Evolutionary conservation across 2,329 filamentous ascomycete genomes (phyloP).

Genomic region (Leptographium wingfieldii): DNA sequence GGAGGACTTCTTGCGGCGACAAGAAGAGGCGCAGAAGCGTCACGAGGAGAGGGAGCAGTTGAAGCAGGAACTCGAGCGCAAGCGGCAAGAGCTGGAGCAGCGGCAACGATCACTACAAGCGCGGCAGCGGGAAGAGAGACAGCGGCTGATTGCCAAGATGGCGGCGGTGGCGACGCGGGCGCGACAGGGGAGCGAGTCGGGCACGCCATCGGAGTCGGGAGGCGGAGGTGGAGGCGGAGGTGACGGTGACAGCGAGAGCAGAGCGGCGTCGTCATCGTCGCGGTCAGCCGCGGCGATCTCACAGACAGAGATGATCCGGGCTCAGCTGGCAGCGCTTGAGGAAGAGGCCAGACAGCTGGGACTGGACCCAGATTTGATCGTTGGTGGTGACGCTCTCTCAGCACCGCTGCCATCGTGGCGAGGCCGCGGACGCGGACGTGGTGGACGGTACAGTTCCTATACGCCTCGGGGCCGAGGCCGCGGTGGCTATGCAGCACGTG

Average conservation of each 20-base stretch:
- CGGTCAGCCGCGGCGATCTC: slow-evolving; percentile 16
- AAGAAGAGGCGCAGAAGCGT: slow-evolving; percentile 58
- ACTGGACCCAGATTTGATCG: slow-evolving; percentile 42
- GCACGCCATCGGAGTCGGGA: not conserved
- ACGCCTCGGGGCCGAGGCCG: slow-evolving; percentile 14
- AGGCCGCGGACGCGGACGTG: slow-evolving; percentile 3
- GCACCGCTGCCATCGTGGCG: slow-evolving; percentile 20
- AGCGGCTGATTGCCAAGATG: slow-evolving; percentile 48
- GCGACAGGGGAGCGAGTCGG: not conserved
- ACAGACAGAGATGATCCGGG: slow-evolving; percentile 53
- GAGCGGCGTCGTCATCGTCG: not conserved
- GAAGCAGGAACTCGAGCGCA: slow-evolving; percentile 48
- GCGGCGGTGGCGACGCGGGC: slow-evolving; percentile 23
- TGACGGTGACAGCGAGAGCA: too few relatives aligned
- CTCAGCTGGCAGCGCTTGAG: slow-evolving; percentile 59
- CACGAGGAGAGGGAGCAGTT: slow-evolving; percentile 54
- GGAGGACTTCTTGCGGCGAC: slow-evolving; percentile 54
- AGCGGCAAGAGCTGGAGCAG: slow-evolving; percentile 48
- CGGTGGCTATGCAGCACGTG: not conserved
- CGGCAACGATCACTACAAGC: slow-evolving; percentile 49
- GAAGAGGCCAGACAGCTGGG: slow-evolving; percentile 59
- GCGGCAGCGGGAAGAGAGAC: slow-evolving; percentile 52
- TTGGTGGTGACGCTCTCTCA: slow-evolving; percentile 7
- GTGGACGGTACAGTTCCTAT: not conserved
- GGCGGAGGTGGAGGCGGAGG: not conserved